phyloP scores from a whole-genome alignment of 1,284 basidiomycete species.

The Apiotrichum mycotoxinovorans region DNA sequence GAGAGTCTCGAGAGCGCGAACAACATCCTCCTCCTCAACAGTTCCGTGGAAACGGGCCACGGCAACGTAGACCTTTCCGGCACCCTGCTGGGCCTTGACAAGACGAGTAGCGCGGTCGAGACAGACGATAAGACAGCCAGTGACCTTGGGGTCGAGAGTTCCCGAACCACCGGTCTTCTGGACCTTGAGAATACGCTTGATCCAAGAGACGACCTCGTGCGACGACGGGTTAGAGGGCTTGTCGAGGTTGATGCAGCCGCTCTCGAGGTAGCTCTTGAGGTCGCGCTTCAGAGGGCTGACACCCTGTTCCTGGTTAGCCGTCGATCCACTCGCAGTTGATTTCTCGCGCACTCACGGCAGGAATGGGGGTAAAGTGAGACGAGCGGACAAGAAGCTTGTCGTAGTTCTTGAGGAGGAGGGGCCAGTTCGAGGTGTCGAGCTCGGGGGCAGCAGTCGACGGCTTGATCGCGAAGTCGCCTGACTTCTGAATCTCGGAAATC shows the following conservation, averaged over 20 bases:
- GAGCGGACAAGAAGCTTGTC: slow-evolving; percentile 83
- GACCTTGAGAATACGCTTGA: slow-evolving; percentile 88
- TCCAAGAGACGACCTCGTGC: slow-evolving; percentile 99
- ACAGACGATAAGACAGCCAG: slow-evolving; percentile 97
- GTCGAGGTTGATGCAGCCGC: slow-evolving; percentile 99
- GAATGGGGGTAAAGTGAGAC: slow-evolving; percentile 97
- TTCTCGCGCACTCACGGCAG: slow-evolving; percentile 44
- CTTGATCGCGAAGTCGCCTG: slow-evolving; percentile 78
- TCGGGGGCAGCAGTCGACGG: slow-evolving; percentile 67
- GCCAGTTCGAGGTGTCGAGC: slow-evolving; percentile 96
- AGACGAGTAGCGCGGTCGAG: slow-evolving; percentile 98
- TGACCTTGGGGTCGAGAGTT: slow-evolving; percentile 98
- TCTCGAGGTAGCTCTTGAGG: slow-evolving; percentile 86
- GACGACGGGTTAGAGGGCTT: slow-evolving; percentile 99
- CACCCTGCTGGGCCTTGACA: slow-evolving; percentile 63
- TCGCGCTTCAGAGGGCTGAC: slow-evolving; percentile 90
- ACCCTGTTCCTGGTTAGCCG: slow-evolving; percentile 44
- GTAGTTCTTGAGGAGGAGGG: slow-evolving; percentile 96
- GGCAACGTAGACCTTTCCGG: slow-evolving; percentile 98
- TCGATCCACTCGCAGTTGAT: neutral
- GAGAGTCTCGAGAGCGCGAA: slow-evolving; percentile 90
- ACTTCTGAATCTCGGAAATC: slow-evolving; percentile 43
- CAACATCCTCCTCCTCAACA: slow-evolving; percentile 79
- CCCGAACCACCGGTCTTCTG: slow-evolving; percentile 99
- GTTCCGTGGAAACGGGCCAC: slow-evolving; percentile 87